Conservation (phyloP, 2,329 filamentous ascomycete genomes). For the Colletotrichum orbiculare region DNA sequence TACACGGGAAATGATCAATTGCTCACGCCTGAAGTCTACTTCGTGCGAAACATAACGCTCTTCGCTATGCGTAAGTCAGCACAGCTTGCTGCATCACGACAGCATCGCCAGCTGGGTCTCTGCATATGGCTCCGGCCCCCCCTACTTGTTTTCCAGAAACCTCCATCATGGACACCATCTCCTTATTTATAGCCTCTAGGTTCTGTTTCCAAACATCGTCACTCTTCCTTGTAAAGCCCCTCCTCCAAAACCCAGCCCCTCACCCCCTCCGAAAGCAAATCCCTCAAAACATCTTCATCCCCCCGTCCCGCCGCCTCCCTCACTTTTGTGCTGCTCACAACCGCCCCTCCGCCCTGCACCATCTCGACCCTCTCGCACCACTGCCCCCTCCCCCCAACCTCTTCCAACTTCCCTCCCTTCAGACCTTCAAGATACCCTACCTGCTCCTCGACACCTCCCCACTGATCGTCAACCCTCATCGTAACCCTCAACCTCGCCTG, state of each 20-base stretch:
- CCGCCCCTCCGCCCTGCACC: conserved; percentile 57
- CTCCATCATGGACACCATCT: too few species aligned
- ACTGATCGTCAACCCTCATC: conserved; percentile 69
- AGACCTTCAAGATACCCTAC: conserved; percentile 63
- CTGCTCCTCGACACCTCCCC: conserved; percentile 68
- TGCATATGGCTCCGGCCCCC: too few species aligned
- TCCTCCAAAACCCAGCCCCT: conserved; percentile 67
- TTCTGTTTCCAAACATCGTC: too few species aligned
- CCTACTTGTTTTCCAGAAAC: too few species aligned
- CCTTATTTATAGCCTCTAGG: too few species aligned
- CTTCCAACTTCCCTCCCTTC: conserved; percentile 56
- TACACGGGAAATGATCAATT: too few species aligned
- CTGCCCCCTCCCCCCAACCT: conserved; percentile 62
- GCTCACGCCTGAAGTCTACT: too few species aligned
- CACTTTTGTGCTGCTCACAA: conserved; percentile 72
- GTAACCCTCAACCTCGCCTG: conserved; percentile 72
- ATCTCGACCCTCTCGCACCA: conserved; percentile 73
- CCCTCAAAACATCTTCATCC: conserved; percentile 59
- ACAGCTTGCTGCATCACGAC: too few species aligned
- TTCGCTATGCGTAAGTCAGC: too few species aligned
- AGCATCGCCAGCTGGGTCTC: too few species aligned
- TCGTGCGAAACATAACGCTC: too few species aligned
- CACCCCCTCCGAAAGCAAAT: conserved; percentile 68
- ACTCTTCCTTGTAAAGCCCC: conserved; percentile 61
- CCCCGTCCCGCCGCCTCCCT: conserved; percentile 63